Base-by-base conservation (phyloP, 2,329 filamentous ascomycete genomes). In the Orbilia blumenaviensis region DNA sequence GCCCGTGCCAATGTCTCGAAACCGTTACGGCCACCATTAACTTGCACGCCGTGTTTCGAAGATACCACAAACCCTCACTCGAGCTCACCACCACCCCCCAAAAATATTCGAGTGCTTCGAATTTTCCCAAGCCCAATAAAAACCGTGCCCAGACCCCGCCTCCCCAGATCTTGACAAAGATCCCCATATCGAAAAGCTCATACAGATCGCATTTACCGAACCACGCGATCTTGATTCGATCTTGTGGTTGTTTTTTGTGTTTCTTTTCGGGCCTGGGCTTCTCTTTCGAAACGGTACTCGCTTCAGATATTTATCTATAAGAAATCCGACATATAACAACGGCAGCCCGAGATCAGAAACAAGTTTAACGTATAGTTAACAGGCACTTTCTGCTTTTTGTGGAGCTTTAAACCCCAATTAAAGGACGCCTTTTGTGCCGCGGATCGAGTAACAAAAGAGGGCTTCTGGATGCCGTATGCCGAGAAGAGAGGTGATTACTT, bases 251-350 rank as follows among this genome's bases (percentile, higher is more conserved):
- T n/a, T n/a, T n/a, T n/a, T n/a, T n/a, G n/a, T n/a, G n/a, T n/a
- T n/a, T n/a, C n/a, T n/a, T n/a, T n/a, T n/a, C n/a, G n/a, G n/a
- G n/a, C n/a, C n/a, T n/a, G n/a, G n/a, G n/a, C n/a, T n/a, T 23
- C 52, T 36, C n/a, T 12, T 36, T 56, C 62, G 63, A 75, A 63
- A 75, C 63, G 42, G 50, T 44, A 50, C 27, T 60, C 46, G 64
- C 63, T 62, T 64, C 71, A 75, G 46, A 68, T 46, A 75, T 56
- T 56, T 52, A 71, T 71, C 42, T 46, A 66, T 56, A 56, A 56
- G 29, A 66, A 66, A 21, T 60, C 63, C 38, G 54, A 38, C 23
- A n/a, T 64, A 75, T 58, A 58, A 75, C 46, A 68, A 46, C 62
- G 44, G 46, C 44, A 32, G 6, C 27, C 16, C 9, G 44, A 46